A percentile compares a stretch with the other conserved stretches of the same genome.
Conservation (phyloP, 164 flowering plant genomes). For the Platanus orientalis region DNA sequence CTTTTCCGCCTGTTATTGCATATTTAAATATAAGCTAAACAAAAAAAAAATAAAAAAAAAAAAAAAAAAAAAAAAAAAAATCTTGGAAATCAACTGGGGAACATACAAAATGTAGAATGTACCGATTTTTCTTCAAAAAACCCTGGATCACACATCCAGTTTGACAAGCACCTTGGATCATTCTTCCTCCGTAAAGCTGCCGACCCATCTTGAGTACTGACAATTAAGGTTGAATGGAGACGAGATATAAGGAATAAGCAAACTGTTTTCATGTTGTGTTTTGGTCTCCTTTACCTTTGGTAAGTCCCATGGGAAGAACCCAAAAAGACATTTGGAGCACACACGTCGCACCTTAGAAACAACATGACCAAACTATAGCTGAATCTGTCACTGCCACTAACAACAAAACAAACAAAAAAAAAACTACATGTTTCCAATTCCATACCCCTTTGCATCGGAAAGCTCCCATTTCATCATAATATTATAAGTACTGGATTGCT, state of each 20-base stretch:
- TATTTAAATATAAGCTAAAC: conserved; percentile 11
- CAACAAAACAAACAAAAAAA: conserved; percentile 2
- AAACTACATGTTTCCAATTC: background rate
- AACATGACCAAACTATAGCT: conserved; percentile 10
- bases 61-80: background rate
- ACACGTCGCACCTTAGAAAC: conserved; percentile 3
- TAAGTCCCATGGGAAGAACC: background rate
- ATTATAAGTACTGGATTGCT: conserved; percentile 6
- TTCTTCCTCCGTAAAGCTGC: conserved; percentile 2
- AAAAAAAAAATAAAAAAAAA: conserved; percentile 2
- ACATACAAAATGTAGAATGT: conserved; percentile 8
- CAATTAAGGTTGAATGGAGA: conserved; percentile 5
- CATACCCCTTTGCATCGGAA: conserved; percentile 3
- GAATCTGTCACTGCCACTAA: background rate
- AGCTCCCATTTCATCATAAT: no score
- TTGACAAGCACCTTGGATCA: background rate
- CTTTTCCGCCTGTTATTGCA: background rate
- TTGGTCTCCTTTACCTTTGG: conserved; percentile 3
- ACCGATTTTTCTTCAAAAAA: conserved; percentile 7
- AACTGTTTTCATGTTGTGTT: conserved; percentile 6
- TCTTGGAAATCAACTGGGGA: background rate
- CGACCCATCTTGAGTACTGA: conserved; percentile 2
- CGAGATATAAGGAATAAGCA: background rate
- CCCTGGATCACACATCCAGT: conserved; percentile 3
- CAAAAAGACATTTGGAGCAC: conserved; percentile 9